These are phyloP conservation scores for Gnaphalium uliginosum DNA, from an alignment of 129 eudicot genomes.

Conservation along the genomic window DNA sequence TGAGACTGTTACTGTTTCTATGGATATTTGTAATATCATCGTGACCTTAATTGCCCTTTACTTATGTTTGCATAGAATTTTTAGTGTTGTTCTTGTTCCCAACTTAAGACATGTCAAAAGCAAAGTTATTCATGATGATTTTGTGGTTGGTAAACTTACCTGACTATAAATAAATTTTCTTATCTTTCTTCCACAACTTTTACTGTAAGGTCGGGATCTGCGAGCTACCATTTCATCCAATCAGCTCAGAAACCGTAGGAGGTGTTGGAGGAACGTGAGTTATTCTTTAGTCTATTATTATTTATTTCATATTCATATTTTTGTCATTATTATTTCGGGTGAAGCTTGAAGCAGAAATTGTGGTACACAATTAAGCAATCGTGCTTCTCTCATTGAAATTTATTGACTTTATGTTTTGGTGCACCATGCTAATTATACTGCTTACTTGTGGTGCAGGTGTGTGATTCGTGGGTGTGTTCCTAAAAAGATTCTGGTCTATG, in stretches of 20 bases:
- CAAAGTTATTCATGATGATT: not conserved
- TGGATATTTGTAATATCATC: not conserved
- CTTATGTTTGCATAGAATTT: conserved; percentile 8
- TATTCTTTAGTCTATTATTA: not conserved
- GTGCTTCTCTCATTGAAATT: not conserved
- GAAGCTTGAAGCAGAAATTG: conserved; percentile 9
- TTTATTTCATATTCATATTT: conserved; percentile 6
- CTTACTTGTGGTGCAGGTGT: conserved; percentile 60
- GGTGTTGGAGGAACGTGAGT: conserved; percentile 99
- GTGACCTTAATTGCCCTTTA: not conserved
- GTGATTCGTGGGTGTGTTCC: conserved; percentile 99
- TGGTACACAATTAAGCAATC: not conserved
- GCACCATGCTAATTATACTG: conserved; percentile 16
- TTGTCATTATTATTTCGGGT: conserved; percentile 1
- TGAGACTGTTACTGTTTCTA: not conserved
- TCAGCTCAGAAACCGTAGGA: conserved; percentile 87
- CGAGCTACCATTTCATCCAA: conserved; percentile 96
- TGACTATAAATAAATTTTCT: not conserved
- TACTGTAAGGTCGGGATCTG: conserved; percentile 81
- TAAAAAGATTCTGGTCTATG: conserved; percentile 92
- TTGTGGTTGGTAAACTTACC: not conserved
- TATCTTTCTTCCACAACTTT: not conserved
- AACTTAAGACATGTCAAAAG: not conserved
- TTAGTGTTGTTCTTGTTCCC: not conserved
- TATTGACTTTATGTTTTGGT: not conserved